Conservation (phyloP, 208 protist species). For the Wallacemonas rigidus region DNA sequence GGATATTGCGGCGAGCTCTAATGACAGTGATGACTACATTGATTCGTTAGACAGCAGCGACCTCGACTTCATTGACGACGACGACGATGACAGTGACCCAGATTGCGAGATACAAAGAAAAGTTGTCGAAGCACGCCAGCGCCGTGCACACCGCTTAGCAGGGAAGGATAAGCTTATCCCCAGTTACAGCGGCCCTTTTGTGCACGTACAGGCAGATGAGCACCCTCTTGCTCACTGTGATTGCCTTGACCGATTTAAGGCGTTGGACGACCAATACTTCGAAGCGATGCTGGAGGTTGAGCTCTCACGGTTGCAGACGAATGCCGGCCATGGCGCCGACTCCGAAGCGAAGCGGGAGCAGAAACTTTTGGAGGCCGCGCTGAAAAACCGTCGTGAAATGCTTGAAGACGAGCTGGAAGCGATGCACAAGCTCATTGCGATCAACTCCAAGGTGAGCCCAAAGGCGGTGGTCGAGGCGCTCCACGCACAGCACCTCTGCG, state of each 20-base stretch:
- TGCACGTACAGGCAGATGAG: constrained; percentile 49
- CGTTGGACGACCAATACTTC: constrained; percentile 48
- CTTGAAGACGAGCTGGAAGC: constrained; percentile 60
- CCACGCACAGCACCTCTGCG: constrained; percentile 57
- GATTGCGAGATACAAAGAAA: constrained; percentile 76
- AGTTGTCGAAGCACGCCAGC: constrained; percentile 72
- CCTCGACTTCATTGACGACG: constrained; percentile 79
- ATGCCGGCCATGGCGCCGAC: constrained; percentile 8
- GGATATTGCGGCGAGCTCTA: constrained; percentile 47
- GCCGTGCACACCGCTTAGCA: constrained; percentile 68
- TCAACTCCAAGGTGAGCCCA: constrained; percentile 54
- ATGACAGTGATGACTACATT: constrained; percentile 21
- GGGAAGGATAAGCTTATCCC: constrained; percentile 85
- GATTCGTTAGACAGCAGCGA: constrained; percentile 58
- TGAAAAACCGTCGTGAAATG: constrained; percentile 76
- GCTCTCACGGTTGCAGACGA: constrained; percentile 21
- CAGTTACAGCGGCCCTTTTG: constrained; percentile 82
- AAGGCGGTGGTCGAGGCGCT: constrained; percentile 56
- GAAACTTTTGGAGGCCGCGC: constrained; percentile 48
- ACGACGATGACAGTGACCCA: constrained; percentile 61
- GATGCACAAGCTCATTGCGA: constrained; percentile 54
- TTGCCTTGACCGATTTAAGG: constrained; percentile 50
- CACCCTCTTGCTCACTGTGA: constrained; percentile 78
- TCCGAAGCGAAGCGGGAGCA: constrained; percentile 40
- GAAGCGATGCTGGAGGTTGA: constrained; percentile 45